phyloP scores from a whole-genome alignment of 495 filamentous ascomycete species.

The Neurospora terricola region DNA sequence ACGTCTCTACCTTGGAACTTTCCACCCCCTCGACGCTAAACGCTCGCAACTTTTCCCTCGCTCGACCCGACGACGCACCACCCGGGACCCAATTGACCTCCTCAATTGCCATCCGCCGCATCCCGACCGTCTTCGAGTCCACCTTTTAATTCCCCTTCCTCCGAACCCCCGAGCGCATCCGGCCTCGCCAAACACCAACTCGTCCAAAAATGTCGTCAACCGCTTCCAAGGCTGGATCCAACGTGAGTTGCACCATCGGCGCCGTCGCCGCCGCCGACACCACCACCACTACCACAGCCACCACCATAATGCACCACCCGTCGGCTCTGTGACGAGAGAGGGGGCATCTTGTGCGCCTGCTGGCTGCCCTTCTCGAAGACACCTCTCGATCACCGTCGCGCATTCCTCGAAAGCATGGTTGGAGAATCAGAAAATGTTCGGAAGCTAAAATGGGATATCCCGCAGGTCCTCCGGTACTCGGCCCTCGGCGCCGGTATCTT shows the following conservation, averaged over 20 bases:
- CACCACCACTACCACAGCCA: not conserved
- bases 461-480: conserved; percentile 87
- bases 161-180: conserved; percentile 1
- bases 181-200: conserved; percentile 1
- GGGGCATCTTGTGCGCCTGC: not conserved
- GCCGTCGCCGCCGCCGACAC: conserved; percentile 2
- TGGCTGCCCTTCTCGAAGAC: not conserved
- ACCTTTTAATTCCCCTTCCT: conserved; percentile 5
- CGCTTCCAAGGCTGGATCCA: conserved; percentile 46
- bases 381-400: not conserved
- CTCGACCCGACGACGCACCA: conserved; percentile 15
- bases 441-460: conserved; percentile 1
- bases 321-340: not conserved
- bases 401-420: conserved; percentile 5
- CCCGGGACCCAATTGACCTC: conserved; percentile 16
- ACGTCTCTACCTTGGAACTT: conserved; percentile 3
- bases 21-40: not conserved
- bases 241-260: conserved; percentile 38
- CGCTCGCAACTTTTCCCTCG: conserved; percentile 2
- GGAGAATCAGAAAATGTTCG: not conserved
- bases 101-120: conserved; percentile 13
- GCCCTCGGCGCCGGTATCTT: conserved; percentile 78
- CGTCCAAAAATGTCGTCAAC: conserved; percentile 30
- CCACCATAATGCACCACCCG: not conserved
- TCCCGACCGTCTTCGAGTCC: not conserved